phyloP scores from a whole-genome alignment of 2,329 filamentous ascomycete genomes.

The Coniochaeta sp. region DNA sequence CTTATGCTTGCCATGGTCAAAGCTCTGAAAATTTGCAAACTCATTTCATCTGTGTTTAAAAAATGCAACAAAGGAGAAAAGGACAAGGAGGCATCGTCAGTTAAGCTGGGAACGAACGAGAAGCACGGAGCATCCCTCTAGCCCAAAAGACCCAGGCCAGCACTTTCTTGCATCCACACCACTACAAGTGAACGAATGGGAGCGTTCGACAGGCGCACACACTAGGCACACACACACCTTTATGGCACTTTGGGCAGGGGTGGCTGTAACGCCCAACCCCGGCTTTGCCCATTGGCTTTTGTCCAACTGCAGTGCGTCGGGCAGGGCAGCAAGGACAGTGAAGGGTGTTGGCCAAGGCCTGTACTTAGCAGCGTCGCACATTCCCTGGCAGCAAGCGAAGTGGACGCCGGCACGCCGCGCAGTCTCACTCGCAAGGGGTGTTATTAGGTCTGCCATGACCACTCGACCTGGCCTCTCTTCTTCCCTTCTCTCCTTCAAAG shows the following conservation, averaged over 20 bases:
- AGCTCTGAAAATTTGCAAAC: background rate
- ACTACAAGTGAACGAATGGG: background rate
- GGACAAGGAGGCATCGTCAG: background rate
- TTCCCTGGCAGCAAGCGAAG: background rate
- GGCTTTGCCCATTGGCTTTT: background rate
- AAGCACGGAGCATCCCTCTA: background rate
- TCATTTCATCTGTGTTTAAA: background rate
- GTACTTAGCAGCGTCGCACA: background rate
- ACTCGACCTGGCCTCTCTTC: slow-evolving; percentile 25
- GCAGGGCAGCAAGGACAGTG: background rate
- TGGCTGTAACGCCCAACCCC: background rate
- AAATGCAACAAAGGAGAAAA: background rate
- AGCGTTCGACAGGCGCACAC: background rate
- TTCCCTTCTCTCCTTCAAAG: slow-evolving; percentile 29
- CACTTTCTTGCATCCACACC: background rate
- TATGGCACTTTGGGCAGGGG: background rate
- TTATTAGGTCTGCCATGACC: slow-evolving; percentile 16
- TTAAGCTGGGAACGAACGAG: background rate
- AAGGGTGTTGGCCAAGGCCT: background rate
- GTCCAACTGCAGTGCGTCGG: background rate
- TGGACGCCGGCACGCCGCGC: background rate
- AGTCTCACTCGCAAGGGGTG: slow-evolving; percentile 4
- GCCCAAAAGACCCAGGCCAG: too few relatives aligned
- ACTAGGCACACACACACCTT: background rate
- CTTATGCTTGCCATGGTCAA: background rate